These are phyloP conservation scores for Cryptococcus sp. DNA, from an alignment of 1,284 basidiomycete genomes.

Conservation along the genomic window DNA sequence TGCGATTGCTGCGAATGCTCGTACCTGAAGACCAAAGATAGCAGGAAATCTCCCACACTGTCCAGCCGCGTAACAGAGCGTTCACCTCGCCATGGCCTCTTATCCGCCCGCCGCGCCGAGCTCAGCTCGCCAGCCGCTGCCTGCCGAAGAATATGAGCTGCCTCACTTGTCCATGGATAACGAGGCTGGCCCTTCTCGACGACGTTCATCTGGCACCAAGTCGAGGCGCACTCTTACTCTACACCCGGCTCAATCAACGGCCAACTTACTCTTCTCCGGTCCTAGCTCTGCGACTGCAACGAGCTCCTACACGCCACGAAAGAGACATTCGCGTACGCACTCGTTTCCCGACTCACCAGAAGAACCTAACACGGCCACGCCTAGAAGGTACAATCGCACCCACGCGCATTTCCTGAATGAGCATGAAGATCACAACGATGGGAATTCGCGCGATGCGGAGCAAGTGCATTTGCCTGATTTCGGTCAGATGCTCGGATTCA, in stretches of 20 bases:
- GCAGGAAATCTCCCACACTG: too few species aligned
- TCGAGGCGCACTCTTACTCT: slow-evolving; percentile 36
- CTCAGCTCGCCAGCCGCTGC: slow-evolving; percentile 9
- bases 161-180: slow-evolving; percentile 6
- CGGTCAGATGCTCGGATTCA: slow-evolving; percentile 48
- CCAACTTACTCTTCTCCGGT: slow-evolving; percentile 37
- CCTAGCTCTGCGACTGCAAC: slow-evolving; percentile 11
- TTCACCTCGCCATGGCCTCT: slow-evolving; percentile 8
- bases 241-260: slow-evolving; percentile 29
- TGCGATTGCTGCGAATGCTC: too few species aligned
- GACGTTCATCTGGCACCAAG: slow-evolving; percentile 5
- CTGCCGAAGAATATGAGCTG: slow-evolving; percentile 43
- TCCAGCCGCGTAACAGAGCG: too few species aligned
- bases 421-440: slow-evolving; percentile 11
- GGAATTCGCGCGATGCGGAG: slow-evolving; percentile 23
- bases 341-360: slow-evolving; percentile 21
- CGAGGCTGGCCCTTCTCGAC: slow-evolving; percentile 23
- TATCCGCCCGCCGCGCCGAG: slow-evolving; percentile 17
- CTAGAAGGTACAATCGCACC: slow-evolving; percentile 3
- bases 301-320: slow-evolving; percentile 4
- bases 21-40: too few species aligned
- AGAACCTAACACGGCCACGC: slow-evolving; percentile 10
- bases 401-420: slow-evolving; percentile 25
- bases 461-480: slow-evolving; percentile 52
- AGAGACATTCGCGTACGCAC: slow-evolving; percentile 8